Conservation (phyloP, 73 alveolate genomes). For the Durusdinium trenchii region DNA sequence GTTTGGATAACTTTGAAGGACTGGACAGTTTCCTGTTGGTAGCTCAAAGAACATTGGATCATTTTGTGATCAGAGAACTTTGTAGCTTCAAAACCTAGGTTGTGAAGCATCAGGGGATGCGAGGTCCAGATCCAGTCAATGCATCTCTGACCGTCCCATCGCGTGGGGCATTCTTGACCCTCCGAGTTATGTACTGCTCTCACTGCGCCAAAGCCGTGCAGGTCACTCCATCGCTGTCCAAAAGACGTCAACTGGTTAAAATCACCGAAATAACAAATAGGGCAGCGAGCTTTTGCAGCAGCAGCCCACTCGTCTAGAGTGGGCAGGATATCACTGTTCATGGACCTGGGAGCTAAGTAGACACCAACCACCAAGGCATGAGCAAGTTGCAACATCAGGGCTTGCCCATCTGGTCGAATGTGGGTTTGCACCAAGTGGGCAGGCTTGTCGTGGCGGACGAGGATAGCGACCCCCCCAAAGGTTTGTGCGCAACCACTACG, state of each 20-base stretch:
- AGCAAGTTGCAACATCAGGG: constrained; percentile 16
- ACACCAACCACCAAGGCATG: background rate
- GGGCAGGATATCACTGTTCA: background rate
- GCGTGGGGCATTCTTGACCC: background rate
- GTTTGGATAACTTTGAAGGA: background rate
- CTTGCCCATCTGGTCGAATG: background rate
- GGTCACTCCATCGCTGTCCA: background rate
- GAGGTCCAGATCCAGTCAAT: constrained; percentile 42
- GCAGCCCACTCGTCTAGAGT: background rate
- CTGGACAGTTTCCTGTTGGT: background rate
- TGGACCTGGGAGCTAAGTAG: background rate
- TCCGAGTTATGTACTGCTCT: background rate
- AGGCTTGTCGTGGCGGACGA: background rate
- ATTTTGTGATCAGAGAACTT: background rate
- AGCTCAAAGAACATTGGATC: background rate
- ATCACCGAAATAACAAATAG: background rate
- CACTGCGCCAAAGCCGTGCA: background rate
- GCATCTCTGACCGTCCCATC: constrained; percentile 8
- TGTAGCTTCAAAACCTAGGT: background rate
- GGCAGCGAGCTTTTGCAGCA: background rate
- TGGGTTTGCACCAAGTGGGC: background rate
- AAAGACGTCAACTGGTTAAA: background rate
- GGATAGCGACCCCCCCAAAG: constrained; percentile 31
- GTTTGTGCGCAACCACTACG: background rate
- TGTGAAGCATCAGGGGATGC: background rate